These are phyloP conservation scores for Populus hybrid DNA, from an alignment of 441 rosid genomes.

Conservation along the genomic window DNA sequence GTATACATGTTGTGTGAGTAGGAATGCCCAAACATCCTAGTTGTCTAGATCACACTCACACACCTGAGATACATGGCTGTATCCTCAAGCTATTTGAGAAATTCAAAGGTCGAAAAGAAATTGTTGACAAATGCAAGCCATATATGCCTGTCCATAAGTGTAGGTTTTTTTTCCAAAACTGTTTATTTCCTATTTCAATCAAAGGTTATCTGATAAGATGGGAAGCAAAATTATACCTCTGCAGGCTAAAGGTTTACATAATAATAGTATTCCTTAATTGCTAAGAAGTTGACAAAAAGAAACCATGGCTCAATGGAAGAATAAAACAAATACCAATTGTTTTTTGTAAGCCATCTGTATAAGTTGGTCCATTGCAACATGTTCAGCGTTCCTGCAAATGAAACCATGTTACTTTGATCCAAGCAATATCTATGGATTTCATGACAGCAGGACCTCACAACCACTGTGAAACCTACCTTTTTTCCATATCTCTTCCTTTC, in stretches of 20 bases:
- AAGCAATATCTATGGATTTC: slow-evolving; percentile 7
- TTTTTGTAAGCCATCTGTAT: slow-evolving; percentile 78
- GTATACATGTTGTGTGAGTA: background rate
- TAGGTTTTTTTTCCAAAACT: background rate
- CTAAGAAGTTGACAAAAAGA: slow-evolving; percentile 3
- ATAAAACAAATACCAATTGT: slow-evolving; percentile 57
- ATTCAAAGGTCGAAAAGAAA: background rate
- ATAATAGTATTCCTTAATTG: background rate
- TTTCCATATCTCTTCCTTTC: slow-evolving; percentile 50
- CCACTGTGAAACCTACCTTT: slow-evolving; percentile 40
- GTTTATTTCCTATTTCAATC: background rate
- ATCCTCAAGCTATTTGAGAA: background rate
- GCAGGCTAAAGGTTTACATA: background rate
- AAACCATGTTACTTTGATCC: slow-evolving; percentile 21
- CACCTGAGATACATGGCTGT: background rate
- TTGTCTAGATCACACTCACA: background rate
- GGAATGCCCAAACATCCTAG: background rate
- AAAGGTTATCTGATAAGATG: background rate
- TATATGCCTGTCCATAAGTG: background rate
- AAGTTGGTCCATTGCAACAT: slow-evolving; percentile 81
- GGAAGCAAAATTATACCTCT: background rate
- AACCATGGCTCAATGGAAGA: background rate
- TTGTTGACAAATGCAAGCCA: background rate
- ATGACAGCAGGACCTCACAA: slow-evolving; percentile 22
- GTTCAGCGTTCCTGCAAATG: slow-evolving; percentile 67